Percentiles rank a stretch among this genome's conserved stretches.
Conservation (phyloP, 768 basidiomycete species). For the Plicaturopsis crispa region DNA sequence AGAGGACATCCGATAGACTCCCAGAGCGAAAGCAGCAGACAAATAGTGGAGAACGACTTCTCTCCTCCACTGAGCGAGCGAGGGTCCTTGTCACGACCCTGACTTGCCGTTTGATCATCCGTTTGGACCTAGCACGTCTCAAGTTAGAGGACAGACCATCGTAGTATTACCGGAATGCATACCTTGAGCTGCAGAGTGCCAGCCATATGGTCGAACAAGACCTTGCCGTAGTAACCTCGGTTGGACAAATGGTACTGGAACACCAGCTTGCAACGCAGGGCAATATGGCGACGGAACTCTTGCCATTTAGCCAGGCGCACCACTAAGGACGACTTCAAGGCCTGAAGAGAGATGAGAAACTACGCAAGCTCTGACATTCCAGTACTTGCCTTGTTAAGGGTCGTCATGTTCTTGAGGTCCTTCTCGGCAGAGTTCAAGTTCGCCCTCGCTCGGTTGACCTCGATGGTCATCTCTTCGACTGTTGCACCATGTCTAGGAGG, state of each 20-base stretch:
- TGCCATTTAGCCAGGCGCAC: slow-evolving; percentile 72
- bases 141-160: slow-evolving; percentile 1
- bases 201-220: slow-evolving; percentile 73
- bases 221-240: slow-evolving; percentile 86
- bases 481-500: slow-evolving; percentile 59
- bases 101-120: slow-evolving; percentile 65
- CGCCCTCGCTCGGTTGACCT: slow-evolving; percentile 58
- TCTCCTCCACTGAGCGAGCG: slow-evolving; percentile 88
- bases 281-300: slow-evolving; percentile 82
- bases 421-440: slow-evolving; percentile 51
- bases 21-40: slow-evolving; percentile 91
- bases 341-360: slow-evolving; percentile 31
- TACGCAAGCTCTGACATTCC: too few relatives aligned
- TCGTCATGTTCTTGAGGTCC: slow-evolving; percentile 56
- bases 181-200: slow-evolving; percentile 63
- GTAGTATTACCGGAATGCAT: slow-evolving; percentile 6
- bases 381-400: slow-evolving; percentile 53
- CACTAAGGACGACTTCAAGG: slow-evolving; percentile 57
- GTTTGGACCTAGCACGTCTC: slow-evolving; percentile 56
- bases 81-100: slow-evolving; percentile 74
- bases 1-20: slow-evolving; percentile 92
- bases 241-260: slow-evolving; percentile 78
- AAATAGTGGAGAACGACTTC: slow-evolving; percentile 95
- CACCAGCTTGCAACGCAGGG: slow-evolving; percentile 77
- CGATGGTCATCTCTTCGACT: slow-evolving; percentile 68